Evolutionary conservation across 2,329 filamentous ascomycete genomes (phyloP).

Genomic region (Cercospora canescens): DNA sequence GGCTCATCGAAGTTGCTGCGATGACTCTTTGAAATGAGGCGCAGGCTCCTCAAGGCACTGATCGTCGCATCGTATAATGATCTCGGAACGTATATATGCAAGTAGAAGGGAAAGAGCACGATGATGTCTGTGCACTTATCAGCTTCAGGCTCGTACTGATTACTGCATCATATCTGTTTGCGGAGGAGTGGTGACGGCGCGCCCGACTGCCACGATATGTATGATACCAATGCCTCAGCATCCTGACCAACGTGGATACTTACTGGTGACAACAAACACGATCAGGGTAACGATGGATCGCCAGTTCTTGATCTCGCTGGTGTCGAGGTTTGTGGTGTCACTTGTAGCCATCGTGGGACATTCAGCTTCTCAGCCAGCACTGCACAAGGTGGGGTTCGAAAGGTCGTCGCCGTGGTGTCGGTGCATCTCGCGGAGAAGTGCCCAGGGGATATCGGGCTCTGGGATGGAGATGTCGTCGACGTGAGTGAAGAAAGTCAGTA

Average conservation of each 20-base stretch:
- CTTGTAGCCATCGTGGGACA: constrained; percentile 1
- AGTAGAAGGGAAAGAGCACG: constrained; percentile 68
- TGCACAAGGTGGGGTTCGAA: not conserved
- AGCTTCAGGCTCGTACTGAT: not conserved
- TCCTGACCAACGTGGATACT: constrained; percentile 38
- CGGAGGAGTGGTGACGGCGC: not conserved
- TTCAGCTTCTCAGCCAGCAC: constrained; percentile 1
- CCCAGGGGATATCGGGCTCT: not conserved
- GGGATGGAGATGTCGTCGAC: not conserved
- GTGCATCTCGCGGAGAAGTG: not conserved
- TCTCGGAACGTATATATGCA: constrained; percentile 63
- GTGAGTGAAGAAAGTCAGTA: not conserved
- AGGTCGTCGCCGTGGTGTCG: not conserved
- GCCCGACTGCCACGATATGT: too few relatives aligned
- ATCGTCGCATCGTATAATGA: constrained; percentile 48
- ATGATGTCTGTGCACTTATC: constrained; percentile 56
- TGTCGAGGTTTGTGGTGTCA: constrained; percentile 43
- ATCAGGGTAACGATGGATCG: constrained; percentile 69
- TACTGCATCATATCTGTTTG: not conserved
- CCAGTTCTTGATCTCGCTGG: constrained; percentile 62
- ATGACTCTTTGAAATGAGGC: constrained; percentile 53
- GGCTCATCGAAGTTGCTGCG: constrained; percentile 1
- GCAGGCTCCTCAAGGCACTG: constrained; percentile 45
- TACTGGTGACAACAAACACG: constrained; percentile 69
- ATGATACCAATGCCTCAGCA: not conserved